Evolutionary conservation across 2,329 filamentous ascomycete genomes (phyloP), one percentile per base, ranked within the genome.

Genomic region (Penicillium nordicum): DNA sequence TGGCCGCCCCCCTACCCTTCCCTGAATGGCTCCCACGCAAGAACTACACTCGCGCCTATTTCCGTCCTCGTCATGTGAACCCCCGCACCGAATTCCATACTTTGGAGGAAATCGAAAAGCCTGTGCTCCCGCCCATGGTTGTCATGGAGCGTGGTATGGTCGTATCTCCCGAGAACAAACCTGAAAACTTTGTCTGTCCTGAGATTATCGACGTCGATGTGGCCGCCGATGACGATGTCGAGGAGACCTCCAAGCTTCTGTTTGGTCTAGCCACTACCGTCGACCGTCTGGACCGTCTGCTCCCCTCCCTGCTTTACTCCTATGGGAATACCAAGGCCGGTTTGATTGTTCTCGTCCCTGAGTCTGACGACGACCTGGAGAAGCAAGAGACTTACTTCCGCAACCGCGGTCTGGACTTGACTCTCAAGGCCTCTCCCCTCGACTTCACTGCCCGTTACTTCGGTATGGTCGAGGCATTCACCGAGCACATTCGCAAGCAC

Each of bases 391-490:
- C 68, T 25, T 75, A 73, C 60, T 76, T 76, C 69, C 72, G 74
- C 25, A 73, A 72, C 62, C 71, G 73, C 25, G 75, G 75, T 50
- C 64, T 77, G 44, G 72, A 77, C 50, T 57, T 77, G 57, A 75
- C 68, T 18, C 61, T 77, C 44, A 70, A 71, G 25, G 66, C 70
- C 37, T 77, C 74, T 18, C 73, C 73, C 10, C 63, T 77, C 30
- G 71, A 74, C 29, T 76, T 75, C 59, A 76, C 73, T 43, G 73
- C 72, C 55, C 74, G 75, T 48, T 77, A 77, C 60, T 77, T 77
- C 48, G 72, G 73, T 50, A 68, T 77, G 48, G 73, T 76, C 9
- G 66, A 74, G 59, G 74, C 72, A 1, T 76, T 77, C 58, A 66
- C 66, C 7, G 65, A 74, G 27, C 65, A 70, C 57, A 76, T 77